Conservation (phyloP, 345 rosid genomes). For the Euphorbia peplus region DNA sequence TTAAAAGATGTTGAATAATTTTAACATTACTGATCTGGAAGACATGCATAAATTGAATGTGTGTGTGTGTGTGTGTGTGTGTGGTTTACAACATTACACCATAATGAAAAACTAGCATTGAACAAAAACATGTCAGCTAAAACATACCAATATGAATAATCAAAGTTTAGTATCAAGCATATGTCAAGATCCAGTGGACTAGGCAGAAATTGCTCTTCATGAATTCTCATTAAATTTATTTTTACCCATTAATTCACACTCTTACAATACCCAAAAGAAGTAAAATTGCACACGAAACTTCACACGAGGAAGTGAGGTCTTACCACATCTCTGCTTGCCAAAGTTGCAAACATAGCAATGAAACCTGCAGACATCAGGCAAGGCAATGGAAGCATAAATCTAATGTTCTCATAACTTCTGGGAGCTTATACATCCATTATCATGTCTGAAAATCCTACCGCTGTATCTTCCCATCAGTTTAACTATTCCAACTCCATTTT, state of each 20-base stretch:
- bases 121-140: neutral
- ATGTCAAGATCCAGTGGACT: neutral
- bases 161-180: neutral
- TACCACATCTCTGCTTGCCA: conserved; percentile 98
- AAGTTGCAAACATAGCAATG: conserved; percentile 87
- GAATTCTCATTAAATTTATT: neutral
- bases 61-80: too few species aligned
- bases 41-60: too few species aligned
- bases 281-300: neutral
- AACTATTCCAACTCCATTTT: conserved; percentile 93
- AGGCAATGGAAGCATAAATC: conserved; percentile 4
- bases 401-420: neutral
- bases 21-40: neutral
- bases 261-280: conserved; percentile 1
- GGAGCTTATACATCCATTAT: neutral
- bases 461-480: conserved; percentile 99
- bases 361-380: conserved; percentile 54
- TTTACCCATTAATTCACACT: conserved; percentile 1
- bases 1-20: neutral
- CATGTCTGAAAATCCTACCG: conserved; percentile 43
- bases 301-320: conserved; percentile 17
- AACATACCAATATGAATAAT: neutral
- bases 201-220: neutral
- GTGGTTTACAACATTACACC: too few species aligned
- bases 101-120: neutral